Percentiles rank a stretch among this genome's conserved stretches.
phyloP scores from a whole-genome alignment of 805 yeast genomes.

The Cyberlindnera bimundalis region DNA sequence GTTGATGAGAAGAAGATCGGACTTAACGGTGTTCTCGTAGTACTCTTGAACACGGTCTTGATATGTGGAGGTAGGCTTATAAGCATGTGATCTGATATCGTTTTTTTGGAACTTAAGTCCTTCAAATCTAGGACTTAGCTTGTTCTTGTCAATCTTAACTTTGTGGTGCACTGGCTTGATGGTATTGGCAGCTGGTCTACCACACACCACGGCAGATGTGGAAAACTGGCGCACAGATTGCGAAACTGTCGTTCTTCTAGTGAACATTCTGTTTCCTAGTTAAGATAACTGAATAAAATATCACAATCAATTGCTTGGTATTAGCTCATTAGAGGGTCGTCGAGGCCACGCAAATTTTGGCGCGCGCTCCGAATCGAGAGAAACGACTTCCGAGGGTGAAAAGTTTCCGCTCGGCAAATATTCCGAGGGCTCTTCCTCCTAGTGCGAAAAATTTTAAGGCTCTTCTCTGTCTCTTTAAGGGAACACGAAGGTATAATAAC shows the following conservation, averaged over 20 bases:
- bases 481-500: neutral
- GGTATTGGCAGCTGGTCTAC: conserved; percentile 60
- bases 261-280: no score
- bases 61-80: conserved; percentile 66
- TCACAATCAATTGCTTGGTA: no score
- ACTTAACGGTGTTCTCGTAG: conserved; percentile 65
- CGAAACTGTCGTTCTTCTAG: no score
- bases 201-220: conserved; percentile 27
- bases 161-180: conserved; percentile 92
- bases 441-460: conserved; percentile 8
- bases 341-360: conserved; percentile 8
- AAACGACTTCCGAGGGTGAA: conserved; percentile 8
- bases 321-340: neutral
- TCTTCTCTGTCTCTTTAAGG: neutral
- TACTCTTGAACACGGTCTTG: conserved; percentile 81
- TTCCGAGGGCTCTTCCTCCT: conserved; percentile 10
- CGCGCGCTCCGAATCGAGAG: no score
- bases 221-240: conserved; percentile 21
- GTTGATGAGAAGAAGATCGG: conserved; percentile 75
- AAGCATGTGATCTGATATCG: conserved; percentile 78
- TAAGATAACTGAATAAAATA: no score
- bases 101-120: conserved; percentile 62
- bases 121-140: conserved; percentile 71
- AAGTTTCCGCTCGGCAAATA: conserved; percentile 4
- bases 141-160: conserved; percentile 69